Conservation (phyloP, 352 stramenopile species). For the Globisporangium sylvaticum region DNA sequence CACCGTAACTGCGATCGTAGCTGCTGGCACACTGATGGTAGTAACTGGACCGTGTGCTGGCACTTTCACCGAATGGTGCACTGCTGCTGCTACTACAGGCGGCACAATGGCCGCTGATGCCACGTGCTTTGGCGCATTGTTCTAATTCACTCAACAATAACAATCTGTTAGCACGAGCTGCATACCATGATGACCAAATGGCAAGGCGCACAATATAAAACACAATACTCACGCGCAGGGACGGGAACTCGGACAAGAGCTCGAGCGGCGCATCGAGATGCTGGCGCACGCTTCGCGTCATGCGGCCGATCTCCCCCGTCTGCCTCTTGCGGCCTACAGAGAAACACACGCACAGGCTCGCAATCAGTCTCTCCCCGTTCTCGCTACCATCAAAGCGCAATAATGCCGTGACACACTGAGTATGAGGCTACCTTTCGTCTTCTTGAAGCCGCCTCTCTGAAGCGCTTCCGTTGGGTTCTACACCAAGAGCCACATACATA, state of each 20-base stretch:
- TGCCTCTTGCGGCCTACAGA: constrained; percentile 53
- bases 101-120: constrained; percentile 1
- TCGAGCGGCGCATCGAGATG: constrained; percentile 71
- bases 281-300: constrained; percentile 77
- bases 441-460: constrained; percentile 59
- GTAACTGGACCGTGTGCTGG: neutral
- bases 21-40: neutral
- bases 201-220: neutral
- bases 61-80: neutral
- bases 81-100: constrained; percentile 6
- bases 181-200: neutral
- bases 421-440: constrained; percentile 52
- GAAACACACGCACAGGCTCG: neutral
- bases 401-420: neutral
- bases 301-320: constrained; percentile 52
- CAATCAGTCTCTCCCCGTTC: neutral
- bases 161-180: neutral
- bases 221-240: constrained; percentile 35
- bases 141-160: neutral
- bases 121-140: constrained; percentile 27
- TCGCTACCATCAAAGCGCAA: neutral
- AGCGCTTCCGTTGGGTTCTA: constrained; percentile 63
- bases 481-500: neutral
- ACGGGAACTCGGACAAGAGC: constrained; percentile 57
- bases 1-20: neutral